Evolutionary conservation across 176 grass and related monocot species (phyloP).

Genomic region (Bolboschoenus planiculmis): DNA sequence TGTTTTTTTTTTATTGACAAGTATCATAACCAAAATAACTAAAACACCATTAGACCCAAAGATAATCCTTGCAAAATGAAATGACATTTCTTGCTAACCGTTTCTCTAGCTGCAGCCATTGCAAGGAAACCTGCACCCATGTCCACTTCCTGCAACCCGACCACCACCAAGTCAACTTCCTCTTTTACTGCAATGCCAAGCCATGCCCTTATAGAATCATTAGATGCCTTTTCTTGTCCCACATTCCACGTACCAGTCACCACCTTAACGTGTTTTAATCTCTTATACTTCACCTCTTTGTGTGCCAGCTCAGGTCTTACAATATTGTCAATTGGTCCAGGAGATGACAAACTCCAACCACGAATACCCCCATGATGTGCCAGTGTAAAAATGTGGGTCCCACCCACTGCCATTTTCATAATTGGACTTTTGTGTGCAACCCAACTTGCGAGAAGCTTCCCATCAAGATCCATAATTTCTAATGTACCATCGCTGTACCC

Average conservation of each 20-base stretch:
- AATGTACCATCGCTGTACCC: conserved; percentile 67
- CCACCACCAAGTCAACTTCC: conserved; percentile 51
- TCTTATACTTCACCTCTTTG: conserved; percentile 42
- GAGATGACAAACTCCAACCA: conserved; percentile 70
- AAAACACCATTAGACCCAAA: background rate
- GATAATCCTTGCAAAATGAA: background rate
- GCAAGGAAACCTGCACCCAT: conserved; percentile 93
- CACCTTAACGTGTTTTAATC: conserved; percentile 50
- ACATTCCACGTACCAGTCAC: conserved; percentile 83
- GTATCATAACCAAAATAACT: background rate
- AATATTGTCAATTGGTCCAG: conserved; percentile 53
- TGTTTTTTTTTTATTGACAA: background rate
- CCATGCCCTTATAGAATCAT: conserved; percentile 53
- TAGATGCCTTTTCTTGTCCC: conserved; percentile 73
- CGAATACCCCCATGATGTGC: conserved; percentile 65
- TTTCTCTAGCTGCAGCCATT: conserved; percentile 78
- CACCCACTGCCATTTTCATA: conserved; percentile 53
- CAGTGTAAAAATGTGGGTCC: conserved; percentile 72
- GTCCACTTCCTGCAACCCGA: conserved; percentile 86
- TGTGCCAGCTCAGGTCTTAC: conserved; percentile 40
- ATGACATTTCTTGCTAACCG: conserved; percentile 29
- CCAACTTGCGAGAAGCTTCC: conserved; percentile 61
- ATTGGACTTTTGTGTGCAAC: conserved; percentile 54
- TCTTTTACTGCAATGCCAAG: conserved; percentile 47
- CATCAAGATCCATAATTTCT: conserved; percentile 58